Conservation (phyloP, 2,329 filamentous ascomycete species). For the Chaetoscypha palmicola region DNA sequence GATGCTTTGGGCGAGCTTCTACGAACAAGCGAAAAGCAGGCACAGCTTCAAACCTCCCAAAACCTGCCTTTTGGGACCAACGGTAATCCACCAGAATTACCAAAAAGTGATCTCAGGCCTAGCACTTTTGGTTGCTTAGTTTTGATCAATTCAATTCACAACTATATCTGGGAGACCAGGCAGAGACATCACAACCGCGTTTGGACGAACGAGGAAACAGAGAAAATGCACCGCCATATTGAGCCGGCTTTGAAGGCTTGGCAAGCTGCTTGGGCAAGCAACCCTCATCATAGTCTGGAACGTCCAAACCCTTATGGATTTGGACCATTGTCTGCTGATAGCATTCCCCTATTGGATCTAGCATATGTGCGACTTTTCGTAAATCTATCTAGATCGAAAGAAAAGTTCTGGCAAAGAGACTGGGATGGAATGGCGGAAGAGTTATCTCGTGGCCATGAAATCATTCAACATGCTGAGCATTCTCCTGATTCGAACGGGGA, state of each 20-base stretch:
- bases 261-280: constrained; percentile 87
- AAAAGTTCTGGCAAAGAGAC: constrained; percentile 89
- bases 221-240: constrained; percentile 93
- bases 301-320: constrained; percentile 76
- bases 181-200: constrained; percentile 81
- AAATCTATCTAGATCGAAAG: constrained; percentile 84
- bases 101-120: constrained; percentile 61
- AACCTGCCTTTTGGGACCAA: constrained; percentile 40
- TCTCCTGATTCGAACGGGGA: constrained; percentile 43
- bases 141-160: constrained; percentile 89
- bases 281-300: constrained; percentile 76
- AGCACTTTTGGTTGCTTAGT: constrained; percentile 90
- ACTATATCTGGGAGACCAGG: constrained; percentile 96
- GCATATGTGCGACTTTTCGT: constrained; percentile 91
- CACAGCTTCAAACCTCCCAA: constrained; percentile 40
- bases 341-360: constrained; percentile 82
- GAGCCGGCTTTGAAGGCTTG: constrained; percentile 90
- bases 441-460: constrained; percentile 68
- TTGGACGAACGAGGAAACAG: constrained; percentile 88
- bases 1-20: constrained; percentile 74
- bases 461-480: constrained; percentile 64
- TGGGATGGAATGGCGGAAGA: constrained; percentile 90
- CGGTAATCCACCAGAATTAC: constrained; percentile 40
- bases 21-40: constrained; percentile 62
- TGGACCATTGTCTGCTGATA: constrained; percentile 80